Evolutionary conservation across 2,329 filamentous ascomycete genomes (phyloP).

Genomic region (Ceratocystis albifundus): DNA sequence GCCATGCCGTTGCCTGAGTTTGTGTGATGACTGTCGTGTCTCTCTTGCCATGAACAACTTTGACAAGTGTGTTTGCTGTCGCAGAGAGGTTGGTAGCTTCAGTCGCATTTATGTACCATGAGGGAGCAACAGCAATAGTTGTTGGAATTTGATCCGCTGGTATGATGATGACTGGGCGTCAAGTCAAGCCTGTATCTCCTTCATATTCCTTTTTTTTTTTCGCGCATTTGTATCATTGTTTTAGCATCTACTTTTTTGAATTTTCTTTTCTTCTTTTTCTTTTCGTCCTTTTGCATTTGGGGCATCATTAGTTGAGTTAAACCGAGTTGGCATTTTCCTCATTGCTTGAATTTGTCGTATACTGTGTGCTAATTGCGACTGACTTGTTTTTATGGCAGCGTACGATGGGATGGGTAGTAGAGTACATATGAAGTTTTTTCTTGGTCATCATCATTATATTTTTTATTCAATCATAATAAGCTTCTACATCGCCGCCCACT

Average conservation of each 20-base stretch:
- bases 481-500: conserved; percentile 84
- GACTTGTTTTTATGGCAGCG: neutral
- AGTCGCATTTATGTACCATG: conserved; percentile 80
- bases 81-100: conserved; percentile 78
- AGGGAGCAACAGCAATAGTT: neutral
- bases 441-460: neutral
- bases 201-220: conserved; percentile 19
- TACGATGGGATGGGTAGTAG: too few relatives aligned
- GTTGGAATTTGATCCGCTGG: neutral
- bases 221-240: conserved; percentile 11
- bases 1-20: conserved; percentile 87
- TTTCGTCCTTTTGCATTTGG: neutral
- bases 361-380: neutral
- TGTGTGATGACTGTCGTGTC: conserved; percentile 91
- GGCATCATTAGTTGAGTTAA: neutral
- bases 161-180: neutral
- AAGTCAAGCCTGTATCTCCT: neutral
- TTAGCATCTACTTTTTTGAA: neutral
- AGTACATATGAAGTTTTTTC: neutral
- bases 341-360: too few relatives aligned
- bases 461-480: conserved; percentile 7
- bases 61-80: conserved; percentile 88
- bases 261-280: too few relatives aligned
- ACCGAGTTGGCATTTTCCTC: too few relatives aligned
- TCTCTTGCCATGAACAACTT: conserved; percentile 95